These are phyloP conservation scores for Mycena rebaudengoi DNA, from an alignment of 768 basidiomycete genomes.

Conservation along the genomic window DNA sequence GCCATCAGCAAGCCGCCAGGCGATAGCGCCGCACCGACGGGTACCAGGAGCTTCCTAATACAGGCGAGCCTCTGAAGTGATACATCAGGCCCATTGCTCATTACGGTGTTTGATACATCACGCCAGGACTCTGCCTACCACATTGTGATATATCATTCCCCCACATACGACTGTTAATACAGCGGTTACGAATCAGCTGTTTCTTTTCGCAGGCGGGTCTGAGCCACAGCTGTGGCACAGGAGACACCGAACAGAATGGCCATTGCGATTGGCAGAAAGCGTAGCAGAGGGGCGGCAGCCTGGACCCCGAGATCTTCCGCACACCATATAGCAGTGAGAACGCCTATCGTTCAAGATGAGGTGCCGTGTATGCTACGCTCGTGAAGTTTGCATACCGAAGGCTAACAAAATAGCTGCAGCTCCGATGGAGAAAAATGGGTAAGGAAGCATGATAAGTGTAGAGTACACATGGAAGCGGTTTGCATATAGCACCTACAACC, in stretches of 20 bases:
- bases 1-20: too few relatives aligned
- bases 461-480: background rate
- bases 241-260: conserved; percentile 1
- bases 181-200: too few relatives aligned
- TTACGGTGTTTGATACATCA: too few relatives aligned
- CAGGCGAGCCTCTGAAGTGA: too few relatives aligned
- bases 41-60: too few relatives aligned
- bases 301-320: background rate
- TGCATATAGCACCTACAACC: background rate
- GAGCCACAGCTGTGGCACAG: background rate
- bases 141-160: too few relatives aligned
- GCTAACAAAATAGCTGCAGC: background rate
- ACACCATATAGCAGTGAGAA: background rate
- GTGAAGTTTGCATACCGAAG: background rate
- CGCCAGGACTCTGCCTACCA: too few relatives aligned
- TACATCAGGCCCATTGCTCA: too few relatives aligned
- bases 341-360: background rate
- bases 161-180: too few relatives aligned
- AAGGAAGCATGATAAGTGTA: conserved; percentile 3
- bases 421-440: conserved; percentile 13
- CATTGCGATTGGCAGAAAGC: background rate
- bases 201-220: background rate
- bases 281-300: background rate
- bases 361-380: background rate
- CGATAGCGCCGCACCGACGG: too few relatives aligned